Conservation (phyloP, 1,139 yeast species). For the Yamadazyma spencermartinsiae region DNA sequence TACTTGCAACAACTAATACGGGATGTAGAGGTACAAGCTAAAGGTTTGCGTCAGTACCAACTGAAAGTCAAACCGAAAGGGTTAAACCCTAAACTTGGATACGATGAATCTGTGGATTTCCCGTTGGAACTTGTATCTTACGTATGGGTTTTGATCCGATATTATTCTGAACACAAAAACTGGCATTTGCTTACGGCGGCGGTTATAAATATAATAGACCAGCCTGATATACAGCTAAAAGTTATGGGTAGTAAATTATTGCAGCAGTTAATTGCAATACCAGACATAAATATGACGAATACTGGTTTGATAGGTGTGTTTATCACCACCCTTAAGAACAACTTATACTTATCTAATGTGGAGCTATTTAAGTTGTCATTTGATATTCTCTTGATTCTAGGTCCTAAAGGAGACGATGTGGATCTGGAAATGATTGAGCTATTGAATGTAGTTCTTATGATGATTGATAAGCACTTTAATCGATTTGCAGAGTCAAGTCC, state of each 20-base stretch:
- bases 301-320: slow-evolving; percentile 49
- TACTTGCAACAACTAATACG: slow-evolving; percentile 6
- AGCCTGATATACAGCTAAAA: slow-evolving; percentile 46
- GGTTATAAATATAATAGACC: slow-evolving; percentile 51
- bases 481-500: slow-evolving; percentile 10
- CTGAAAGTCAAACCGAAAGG: background rate
- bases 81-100: slow-evolving; percentile 1
- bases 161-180: slow-evolving; percentile 19
- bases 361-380: background rate
- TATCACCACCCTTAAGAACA: slow-evolving; percentile 13
- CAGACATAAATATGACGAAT: slow-evolving; percentile 20
- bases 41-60: background rate
- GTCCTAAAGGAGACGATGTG: background rate
- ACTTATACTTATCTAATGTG: background rate
- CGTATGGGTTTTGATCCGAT: slow-evolving; percentile 30
- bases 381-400: slow-evolving; percentile 5
- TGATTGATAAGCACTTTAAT: slow-evolving; percentile 16
- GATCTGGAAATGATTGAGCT: slow-evolving; percentile 10
- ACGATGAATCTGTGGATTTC: background rate
- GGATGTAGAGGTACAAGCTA: slow-evolving; percentile 9
- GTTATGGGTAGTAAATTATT: slow-evolving; percentile 42
- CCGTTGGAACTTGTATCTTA: slow-evolving; percentile 20
- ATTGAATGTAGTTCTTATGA: slow-evolving; percentile 12
- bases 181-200: slow-evolving; percentile 54
- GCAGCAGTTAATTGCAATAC: slow-evolving; percentile 19